phyloP scores from a whole-genome alignment of 352 stramenopile genomes.

The Phytophthora pini region DNA sequence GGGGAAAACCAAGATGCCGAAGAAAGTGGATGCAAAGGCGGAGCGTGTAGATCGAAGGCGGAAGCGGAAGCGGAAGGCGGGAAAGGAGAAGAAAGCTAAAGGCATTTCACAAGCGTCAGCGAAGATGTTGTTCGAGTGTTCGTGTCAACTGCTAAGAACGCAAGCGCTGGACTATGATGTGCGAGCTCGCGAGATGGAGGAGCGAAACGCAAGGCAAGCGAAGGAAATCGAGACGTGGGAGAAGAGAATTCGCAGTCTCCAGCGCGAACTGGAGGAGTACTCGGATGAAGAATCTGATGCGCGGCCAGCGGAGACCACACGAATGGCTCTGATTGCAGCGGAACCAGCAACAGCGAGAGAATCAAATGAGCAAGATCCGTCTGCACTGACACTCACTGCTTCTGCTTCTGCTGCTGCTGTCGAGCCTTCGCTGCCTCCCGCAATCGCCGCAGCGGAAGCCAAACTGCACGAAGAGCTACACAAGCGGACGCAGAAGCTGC shows the following conservation, averaged over 20 bases:
- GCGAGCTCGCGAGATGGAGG: conserved; percentile 47
- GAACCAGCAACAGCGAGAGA: background rate
- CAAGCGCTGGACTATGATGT: conserved; percentile 57
- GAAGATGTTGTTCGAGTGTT: conserved; percentile 51
- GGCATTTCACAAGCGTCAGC: conserved; percentile 37
- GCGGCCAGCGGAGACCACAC: background rate
- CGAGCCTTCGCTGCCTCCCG: conserved; percentile 32
- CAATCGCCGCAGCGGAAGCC: conserved; percentile 28
- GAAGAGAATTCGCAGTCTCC: conserved; percentile 39
- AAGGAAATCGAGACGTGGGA: conserved; percentile 51
- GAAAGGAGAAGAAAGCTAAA: conserved; percentile 1
- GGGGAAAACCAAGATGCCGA: conserved; percentile 2
- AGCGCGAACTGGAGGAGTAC: conserved; percentile 38
- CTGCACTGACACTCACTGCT: background rate
- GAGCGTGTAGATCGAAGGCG: conserved; percentile 20
- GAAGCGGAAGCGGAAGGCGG: conserved; percentile 28
- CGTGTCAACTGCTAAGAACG: conserved; percentile 42
- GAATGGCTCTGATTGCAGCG: conserved; percentile 10
- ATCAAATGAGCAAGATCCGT: conserved; percentile 2
- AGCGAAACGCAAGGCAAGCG: conserved; percentile 38
- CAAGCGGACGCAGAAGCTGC: conserved; percentile 32
- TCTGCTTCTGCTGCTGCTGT: background rate
- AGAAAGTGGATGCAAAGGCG: conserved; percentile 23
- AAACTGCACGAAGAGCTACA: conserved; percentile 43
- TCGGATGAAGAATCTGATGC: conserved; percentile 13